Percentiles rank a stretch among this genome's conserved stretches.
phyloP scores from a whole-genome alignment of 306 rosid species.

The Medicago lupulina region DNA sequence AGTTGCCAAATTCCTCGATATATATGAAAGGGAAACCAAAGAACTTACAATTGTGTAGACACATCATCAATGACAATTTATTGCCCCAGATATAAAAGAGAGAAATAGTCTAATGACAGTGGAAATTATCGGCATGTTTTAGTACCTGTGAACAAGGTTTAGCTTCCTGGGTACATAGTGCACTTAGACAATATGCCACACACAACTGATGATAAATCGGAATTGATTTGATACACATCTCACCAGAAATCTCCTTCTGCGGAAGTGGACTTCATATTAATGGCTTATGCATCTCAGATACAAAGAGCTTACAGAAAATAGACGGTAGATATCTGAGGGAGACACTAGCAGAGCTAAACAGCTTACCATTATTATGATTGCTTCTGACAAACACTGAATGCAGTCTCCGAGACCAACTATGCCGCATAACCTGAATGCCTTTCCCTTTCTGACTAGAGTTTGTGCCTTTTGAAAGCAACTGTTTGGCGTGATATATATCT shows the following conservation, averaged over 20 bases:
- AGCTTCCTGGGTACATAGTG: conserved; percentile 80
- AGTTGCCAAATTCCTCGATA: conserved; percentile 18
- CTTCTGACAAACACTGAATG: conserved; percentile 79
- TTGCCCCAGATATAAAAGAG: background rate
- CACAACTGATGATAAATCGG: conserved; percentile 65
- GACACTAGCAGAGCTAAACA: conserved; percentile 26
- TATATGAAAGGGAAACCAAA: conserved; percentile 34
- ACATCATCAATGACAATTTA: conserved; percentile 9
- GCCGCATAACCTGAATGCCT: conserved; percentile 61
- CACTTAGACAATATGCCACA: conserved; percentile 76
- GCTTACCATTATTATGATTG: conserved; percentile 71
- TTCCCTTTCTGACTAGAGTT: conserved; percentile 73
- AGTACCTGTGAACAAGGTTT: conserved; percentile 80
- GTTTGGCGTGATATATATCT: conserved; percentile 62
- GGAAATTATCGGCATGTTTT: conserved; percentile 43
- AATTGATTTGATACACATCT: conserved; percentile 41
- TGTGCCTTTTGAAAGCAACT: conserved; percentile 66
- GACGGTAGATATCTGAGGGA: conserved; percentile 13
- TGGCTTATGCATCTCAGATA: conserved; percentile 43
- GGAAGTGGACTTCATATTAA: conserved; percentile 48
- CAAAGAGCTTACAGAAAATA: conserved; percentile 14
- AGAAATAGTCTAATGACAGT: conserved; percentile 28
- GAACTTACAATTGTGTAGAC: conserved; percentile 28
- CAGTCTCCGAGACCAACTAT: conserved; percentile 56
- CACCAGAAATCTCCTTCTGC: conserved; percentile 63